Conservation (phyloP, 148 eudicot species). For the Chenopodium berlandieri region DNA sequence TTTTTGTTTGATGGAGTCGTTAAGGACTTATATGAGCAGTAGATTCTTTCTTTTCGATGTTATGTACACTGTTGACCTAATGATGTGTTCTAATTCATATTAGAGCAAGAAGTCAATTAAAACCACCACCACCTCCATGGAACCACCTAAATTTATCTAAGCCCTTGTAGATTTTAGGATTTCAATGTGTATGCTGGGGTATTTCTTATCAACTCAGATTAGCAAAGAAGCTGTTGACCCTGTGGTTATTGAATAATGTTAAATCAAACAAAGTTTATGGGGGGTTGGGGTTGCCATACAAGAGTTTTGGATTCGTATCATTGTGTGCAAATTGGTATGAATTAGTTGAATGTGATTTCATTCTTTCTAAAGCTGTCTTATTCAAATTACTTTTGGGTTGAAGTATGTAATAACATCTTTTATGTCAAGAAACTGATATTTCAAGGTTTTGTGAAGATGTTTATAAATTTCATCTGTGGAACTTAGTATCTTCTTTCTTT, state of each 20-base stretch:
- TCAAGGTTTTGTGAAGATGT: neutral
- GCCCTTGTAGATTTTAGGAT: neutral
- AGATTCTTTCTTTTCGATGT: neutral
- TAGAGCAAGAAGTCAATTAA: neutral
- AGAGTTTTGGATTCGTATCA: neutral
- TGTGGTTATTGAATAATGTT: neutral
- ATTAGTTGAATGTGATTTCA: neutral
- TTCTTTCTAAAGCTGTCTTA: neutral
- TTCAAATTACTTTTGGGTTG: neutral
- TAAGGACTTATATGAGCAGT: neutral
- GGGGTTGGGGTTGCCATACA: neutral
- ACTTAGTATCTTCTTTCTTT: neutral
- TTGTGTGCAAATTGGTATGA: neutral
- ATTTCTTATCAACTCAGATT: neutral
- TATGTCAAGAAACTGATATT: neutral
- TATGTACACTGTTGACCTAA: neutral
- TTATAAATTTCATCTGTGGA: neutral
- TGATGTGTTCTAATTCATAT: neutral
- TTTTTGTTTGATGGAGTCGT: neutral
- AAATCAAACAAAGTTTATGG: neutral
- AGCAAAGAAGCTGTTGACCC: neutral
- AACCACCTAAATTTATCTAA: neutral
- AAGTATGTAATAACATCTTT: neutral
- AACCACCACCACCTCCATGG: neutral
- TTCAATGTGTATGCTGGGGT: neutral